A percentile compares a stretch with the other conserved stretches of the same genome.
Evolutionary conservation across 73 alveolate species (phyloP).

Genomic region (Symbiodinium pilosum): DNA sequence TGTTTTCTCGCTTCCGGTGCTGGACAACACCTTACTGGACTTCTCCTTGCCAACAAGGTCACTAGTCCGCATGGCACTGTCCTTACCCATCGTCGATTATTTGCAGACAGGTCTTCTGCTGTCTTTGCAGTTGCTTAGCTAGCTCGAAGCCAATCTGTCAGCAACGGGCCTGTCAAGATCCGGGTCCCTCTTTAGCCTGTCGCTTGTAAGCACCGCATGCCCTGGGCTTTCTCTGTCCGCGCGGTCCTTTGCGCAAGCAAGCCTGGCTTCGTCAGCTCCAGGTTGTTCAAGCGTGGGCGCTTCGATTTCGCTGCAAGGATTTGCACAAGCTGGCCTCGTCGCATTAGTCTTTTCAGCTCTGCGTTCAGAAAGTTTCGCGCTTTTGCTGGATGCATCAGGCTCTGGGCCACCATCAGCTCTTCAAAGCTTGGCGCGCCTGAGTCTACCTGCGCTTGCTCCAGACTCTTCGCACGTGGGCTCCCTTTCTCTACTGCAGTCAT

Average conservation of each 20-base stretch:
- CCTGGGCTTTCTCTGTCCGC: background rate
- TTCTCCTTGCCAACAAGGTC: background rate
- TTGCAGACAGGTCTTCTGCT: background rate
- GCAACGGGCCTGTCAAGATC: background rate
- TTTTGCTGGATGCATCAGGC: background rate
- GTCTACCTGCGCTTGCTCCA: background rate
- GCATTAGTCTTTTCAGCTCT: background rate
- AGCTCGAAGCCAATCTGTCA: background rate
- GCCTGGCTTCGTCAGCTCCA: background rate
- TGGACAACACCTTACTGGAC: background rate
- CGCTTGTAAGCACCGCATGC: background rate
- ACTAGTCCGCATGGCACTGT: background rate
- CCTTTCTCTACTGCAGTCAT: background rate
- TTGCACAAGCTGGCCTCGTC: background rate
- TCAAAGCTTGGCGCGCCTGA: background rate
- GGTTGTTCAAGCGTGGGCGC: background rate
- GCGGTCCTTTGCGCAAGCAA: background rate
- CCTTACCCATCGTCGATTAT: background rate
- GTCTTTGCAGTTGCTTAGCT: background rate
- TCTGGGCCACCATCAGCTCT: background rate
- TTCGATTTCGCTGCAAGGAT: background rate
- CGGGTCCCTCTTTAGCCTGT: background rate
- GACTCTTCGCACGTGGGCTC: background rate
- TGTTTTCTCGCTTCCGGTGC: background rate
- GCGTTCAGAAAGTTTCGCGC: background rate